Percentiles rank a stretch among this genome's conserved stretches.
Conservation (phyloP, 2,329 filamentous ascomycete genomes). For the Monosporascus sp. region DNA sequence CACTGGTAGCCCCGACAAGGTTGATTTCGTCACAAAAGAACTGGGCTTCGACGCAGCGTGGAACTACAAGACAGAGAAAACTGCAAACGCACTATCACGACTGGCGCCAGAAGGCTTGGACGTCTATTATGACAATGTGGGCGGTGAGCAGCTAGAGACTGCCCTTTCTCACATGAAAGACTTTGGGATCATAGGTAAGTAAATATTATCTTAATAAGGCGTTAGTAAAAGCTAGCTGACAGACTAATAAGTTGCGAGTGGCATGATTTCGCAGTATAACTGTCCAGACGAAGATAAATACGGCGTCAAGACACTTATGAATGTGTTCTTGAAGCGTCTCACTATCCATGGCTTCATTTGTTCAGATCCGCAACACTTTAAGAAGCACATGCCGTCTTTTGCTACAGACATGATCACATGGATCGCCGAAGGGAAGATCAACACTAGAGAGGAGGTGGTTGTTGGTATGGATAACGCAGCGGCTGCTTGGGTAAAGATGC, state of each 20-base stretch:
- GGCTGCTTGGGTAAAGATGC: constrained; percentile 1
- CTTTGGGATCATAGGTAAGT: constrained; percentile 5
- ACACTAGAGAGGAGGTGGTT: constrained; percentile 3
- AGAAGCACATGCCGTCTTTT: neutral
- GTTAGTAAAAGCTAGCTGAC: too few species aligned
- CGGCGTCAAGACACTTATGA: constrained; percentile 7
- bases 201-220: too few species aligned
- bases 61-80: constrained; percentile 83
- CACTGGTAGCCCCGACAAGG: constrained; percentile 74
- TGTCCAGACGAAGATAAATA: constrained; percentile 3
- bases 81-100: constrained; percentile 60
- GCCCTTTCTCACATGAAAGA: constrained; percentile 8
- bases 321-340: constrained; percentile 9
- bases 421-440: constrained; percentile 9
- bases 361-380: neutral
- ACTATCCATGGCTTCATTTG: constrained; percentile 9
- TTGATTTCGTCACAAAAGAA: constrained; percentile 55
- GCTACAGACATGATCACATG: constrained; percentile 2
- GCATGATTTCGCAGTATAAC: constrained; percentile 11
- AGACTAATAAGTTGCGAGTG: constrained; percentile 1
- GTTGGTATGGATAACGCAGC: constrained; percentile 2
- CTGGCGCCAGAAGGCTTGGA: constrained; percentile 75
- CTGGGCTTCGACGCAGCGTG: constrained; percentile 59
- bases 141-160: constrained; percentile 43
- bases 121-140: constrained; percentile 54